Conservation (phyloP, 352 stramenopile genomes). For the Globisporangium uncinulatum region DNA sequence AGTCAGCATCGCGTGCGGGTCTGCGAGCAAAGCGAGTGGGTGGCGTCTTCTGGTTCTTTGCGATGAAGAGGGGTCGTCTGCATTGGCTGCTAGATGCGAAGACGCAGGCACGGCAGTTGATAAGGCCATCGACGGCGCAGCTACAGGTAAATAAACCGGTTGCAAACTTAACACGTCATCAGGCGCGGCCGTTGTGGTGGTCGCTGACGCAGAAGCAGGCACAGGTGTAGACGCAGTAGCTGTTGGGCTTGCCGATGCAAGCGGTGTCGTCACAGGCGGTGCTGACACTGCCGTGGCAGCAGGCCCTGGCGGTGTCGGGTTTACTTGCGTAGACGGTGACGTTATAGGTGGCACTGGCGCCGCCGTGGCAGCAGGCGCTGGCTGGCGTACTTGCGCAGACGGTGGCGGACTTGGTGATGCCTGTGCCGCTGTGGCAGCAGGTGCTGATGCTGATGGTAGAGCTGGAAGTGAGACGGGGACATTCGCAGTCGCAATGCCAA, state of each 20-base stretch:
- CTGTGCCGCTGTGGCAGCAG: neutral
- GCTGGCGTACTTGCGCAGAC: neutral
- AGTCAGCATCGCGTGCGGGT: neutral
- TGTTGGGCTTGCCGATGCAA: too few relatives aligned
- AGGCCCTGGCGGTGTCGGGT: too few relatives aligned
- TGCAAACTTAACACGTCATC: too few relatives aligned
- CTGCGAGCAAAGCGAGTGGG: neutral
- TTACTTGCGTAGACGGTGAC: too few relatives aligned
- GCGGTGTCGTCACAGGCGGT: too few relatives aligned
- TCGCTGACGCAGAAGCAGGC: neutral
- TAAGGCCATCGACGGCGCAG: too few relatives aligned
- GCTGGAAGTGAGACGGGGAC: neutral
- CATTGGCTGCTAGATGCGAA: neutral
- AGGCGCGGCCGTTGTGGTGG: neutral
- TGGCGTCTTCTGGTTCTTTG: neutral
- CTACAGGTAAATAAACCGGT: too few relatives aligned
- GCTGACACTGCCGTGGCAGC: too few relatives aligned
- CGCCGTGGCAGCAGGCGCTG: too few relatives aligned
- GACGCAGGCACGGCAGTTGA: neutral
- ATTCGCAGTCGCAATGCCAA: neutral
- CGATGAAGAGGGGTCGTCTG: neutral
- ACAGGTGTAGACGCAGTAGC: neutral
- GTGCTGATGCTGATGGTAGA: neutral
- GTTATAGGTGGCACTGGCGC: too few relatives aligned
- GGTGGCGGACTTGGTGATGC: too few relatives aligned